Conservation (phyloP, 352 stramenopile genomes). For the Globisporangium perplexum region DNA sequence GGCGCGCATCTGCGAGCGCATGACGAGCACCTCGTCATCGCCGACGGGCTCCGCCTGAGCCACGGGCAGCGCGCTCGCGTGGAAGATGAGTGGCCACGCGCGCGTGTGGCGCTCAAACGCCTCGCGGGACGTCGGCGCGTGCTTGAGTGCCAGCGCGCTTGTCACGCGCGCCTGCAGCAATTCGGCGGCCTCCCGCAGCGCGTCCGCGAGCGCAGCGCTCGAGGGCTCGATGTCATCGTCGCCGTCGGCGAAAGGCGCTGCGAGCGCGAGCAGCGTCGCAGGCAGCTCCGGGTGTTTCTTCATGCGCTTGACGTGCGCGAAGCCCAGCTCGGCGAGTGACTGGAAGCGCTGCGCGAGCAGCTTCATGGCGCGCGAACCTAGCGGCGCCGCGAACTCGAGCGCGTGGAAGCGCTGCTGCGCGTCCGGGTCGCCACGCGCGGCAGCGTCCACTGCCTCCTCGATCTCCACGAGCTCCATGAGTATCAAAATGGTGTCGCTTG, state of each 20-base stretch:
- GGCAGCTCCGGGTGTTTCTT: slow-evolving; percentile 49
- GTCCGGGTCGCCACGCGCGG: slow-evolving; percentile 22
- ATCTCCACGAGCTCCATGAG: slow-evolving; percentile 37
- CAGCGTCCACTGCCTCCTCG: slow-evolving; percentile 16
- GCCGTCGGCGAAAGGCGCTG: slow-evolving; percentile 23
- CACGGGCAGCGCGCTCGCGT: slow-evolving; percentile 53
- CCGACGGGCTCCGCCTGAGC: slow-evolving; percentile 32
- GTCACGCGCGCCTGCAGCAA: slow-evolving; percentile 45
- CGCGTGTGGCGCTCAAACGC: slow-evolving; percentile 56
- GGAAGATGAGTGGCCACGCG: slow-evolving; percentile 73
- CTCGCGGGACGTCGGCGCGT: slow-evolving; percentile 46
- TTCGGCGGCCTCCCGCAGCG: slow-evolving; percentile 17
- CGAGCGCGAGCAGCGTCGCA: slow-evolving; percentile 46
- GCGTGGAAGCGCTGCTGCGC: slow-evolving; percentile 64
- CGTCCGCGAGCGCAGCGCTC: slow-evolving; percentile 4
- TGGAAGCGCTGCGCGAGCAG: slow-evolving; percentile 42
- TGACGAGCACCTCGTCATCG: slow-evolving; percentile 26
- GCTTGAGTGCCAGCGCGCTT: slow-evolving; percentile 46
- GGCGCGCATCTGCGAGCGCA: slow-evolving; percentile 18
- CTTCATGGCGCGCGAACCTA: slow-evolving; percentile 66
- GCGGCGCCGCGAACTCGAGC: slow-evolving; percentile 53
- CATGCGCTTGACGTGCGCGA: slow-evolving; percentile 77
- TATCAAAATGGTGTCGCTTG: too few species aligned
- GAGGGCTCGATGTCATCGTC: background rate
- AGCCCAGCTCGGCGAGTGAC: slow-evolving; percentile 55